Conservation (phyloP, 164 flowering plant species). For the Dillenia turbinata region DNA sequence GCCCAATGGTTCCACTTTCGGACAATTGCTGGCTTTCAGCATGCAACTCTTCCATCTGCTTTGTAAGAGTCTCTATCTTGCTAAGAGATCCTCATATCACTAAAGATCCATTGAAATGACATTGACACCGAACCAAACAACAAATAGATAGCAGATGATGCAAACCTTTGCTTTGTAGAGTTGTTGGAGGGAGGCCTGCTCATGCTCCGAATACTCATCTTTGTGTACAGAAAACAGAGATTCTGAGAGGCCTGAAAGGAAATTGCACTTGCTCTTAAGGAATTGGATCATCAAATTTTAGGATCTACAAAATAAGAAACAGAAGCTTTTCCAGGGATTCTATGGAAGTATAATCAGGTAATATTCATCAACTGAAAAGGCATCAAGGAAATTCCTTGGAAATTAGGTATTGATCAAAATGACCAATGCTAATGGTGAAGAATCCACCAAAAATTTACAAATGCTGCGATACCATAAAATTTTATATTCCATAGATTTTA, state of each 20-base stretch:
- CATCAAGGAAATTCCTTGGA: too few relatives aligned
- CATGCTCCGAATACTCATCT: slow-evolving; percentile 93
- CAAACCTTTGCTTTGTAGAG: slow-evolving; percentile 86
- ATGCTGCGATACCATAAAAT: too few relatives aligned
- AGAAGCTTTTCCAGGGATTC: too few relatives aligned
- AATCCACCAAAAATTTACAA: too few relatives aligned
- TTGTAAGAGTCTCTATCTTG: slow-evolving; percentile 3
- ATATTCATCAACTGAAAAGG: too few relatives aligned
- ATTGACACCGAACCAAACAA: neutral
- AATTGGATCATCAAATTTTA: too few relatives aligned
- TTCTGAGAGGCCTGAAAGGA: slow-evolving; percentile 77
- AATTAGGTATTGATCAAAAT: too few relatives aligned
- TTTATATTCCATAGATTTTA: too few relatives aligned
- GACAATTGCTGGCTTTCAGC: slow-evolving; percentile 67
- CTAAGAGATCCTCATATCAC: slow-evolving; percentile 2
- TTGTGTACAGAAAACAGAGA: slow-evolving; percentile 80
- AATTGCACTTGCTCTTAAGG: neutral
- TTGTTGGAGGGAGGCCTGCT: slow-evolving; percentile 86
- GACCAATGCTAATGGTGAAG: too few relatives aligned
- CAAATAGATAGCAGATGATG: neutral
- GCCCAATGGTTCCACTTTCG: slow-evolving; percentile 78
- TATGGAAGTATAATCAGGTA: too few relatives aligned
- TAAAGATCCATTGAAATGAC: neutral
- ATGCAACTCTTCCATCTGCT: slow-evolving; percentile 89
- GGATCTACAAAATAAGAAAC: too few relatives aligned